These are phyloP conservation scores for Fusarium ambrosium DNA, from an alignment of 2,329 filamentous ascomycete genomes.

Conservation along the genomic window DNA sequence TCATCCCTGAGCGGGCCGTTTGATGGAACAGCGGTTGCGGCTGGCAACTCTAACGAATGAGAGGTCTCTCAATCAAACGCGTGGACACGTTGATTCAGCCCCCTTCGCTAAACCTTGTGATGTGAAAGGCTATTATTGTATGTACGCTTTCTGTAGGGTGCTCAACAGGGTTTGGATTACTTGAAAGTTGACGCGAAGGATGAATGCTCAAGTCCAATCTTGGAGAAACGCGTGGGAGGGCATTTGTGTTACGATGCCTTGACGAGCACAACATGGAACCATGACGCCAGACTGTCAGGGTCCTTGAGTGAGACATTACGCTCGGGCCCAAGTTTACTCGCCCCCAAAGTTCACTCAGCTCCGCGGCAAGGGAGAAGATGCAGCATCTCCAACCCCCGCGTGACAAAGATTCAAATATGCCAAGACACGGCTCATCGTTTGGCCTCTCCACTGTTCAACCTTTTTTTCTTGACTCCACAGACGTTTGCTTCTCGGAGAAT, in stretches of 20 bases:
- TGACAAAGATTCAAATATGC: not conserved
- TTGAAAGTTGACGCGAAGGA: not conserved
- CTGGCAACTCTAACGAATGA: not conserved
- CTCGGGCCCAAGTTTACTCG: not conserved
- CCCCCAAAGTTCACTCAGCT: not conserved
- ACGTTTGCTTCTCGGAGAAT: not conserved
- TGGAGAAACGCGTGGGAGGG: not conserved
- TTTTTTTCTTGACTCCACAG: not conserved
- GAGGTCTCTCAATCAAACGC: not conserved
- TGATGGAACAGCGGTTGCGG: not conserved
- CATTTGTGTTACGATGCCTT: not conserved
- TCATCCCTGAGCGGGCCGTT: not conserved
- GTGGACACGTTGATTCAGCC: not conserved
- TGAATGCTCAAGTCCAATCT: not conserved
- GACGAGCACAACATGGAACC: not conserved
- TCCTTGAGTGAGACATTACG: not conserved
- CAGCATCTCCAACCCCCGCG: not conserved
- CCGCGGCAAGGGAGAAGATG: not conserved
- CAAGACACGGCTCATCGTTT: not conserved
- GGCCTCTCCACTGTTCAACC: not conserved
- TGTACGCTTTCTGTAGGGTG: not conserved
- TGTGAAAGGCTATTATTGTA: not conserved
- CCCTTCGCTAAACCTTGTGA: not conserved
- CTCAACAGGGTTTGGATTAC: not conserved
- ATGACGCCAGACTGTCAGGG: not conserved